phyloP scores from a whole-genome alignment of 352 stramenopile genomes.

The Hyaloperonospora arabidopsidis region DNA sequence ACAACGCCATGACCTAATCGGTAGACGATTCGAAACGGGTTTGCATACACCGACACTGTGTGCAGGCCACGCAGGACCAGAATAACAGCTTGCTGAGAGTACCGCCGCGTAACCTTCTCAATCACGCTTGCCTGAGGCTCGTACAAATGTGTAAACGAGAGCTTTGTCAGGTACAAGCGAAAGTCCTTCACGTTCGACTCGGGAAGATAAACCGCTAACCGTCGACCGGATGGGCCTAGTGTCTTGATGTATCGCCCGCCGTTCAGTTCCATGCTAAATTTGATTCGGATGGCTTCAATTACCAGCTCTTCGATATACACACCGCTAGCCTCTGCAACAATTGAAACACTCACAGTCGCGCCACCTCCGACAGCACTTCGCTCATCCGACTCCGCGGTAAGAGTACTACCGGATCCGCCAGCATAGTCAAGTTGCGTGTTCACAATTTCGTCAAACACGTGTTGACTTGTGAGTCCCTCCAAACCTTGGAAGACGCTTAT shows the following conservation, averaged over 20 bases:
- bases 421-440: conserved; percentile 68
- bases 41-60: conserved; percentile 83
- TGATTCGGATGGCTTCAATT: conserved; percentile 77
- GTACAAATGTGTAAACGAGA: conserved; percentile 80
- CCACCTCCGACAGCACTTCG: conserved; percentile 19
- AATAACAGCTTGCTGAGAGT: conserved; percentile 81
- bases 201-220: conserved; percentile 76
- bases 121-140: conserved; percentile 66
- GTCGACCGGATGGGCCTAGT: conserved; percentile 58
- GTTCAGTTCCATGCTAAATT: conserved; percentile 84
- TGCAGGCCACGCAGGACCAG: conserved; percentile 78
- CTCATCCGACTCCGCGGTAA: conserved; percentile 18
- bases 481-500: conserved; percentile 86
- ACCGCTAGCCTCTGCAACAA: conserved; percentile 39
- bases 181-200: conserved; percentile 88
- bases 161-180: conserved; percentile 70
- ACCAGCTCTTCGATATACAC: conserved; percentile 85
- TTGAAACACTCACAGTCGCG: conserved; percentile 3
- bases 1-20: conserved; percentile 74
- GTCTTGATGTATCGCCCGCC: conserved; percentile 80
- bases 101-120: conserved; percentile 69
- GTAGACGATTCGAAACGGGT: conserved; percentile 83
- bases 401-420: conserved; percentile 12
- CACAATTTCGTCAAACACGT: conserved; percentile 77
- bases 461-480: conserved; percentile 57